These are phyloP conservation scores for Dichotomopilus funicola DNA, from an alignment of 2,329 filamentous ascomycete species.

Conservation along the genomic window DNA sequence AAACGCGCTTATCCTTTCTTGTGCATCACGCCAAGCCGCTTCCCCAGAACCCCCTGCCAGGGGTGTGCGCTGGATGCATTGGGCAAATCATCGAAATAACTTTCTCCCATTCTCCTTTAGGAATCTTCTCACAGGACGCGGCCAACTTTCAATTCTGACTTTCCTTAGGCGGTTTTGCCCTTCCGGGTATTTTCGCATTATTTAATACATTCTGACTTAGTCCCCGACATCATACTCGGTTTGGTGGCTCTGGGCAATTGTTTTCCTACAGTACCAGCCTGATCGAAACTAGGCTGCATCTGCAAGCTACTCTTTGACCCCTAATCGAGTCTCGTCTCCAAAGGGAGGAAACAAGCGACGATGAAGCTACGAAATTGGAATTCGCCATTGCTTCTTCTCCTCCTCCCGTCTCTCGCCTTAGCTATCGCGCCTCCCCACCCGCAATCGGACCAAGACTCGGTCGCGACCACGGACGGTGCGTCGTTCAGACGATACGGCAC, in stretches of 20 bases:
- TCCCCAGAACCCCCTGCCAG: conserved; percentile 12
- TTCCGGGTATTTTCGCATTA: not conserved
- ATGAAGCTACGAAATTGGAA: conserved; percentile 55
- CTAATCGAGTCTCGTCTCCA: not conserved
- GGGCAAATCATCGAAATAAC: not conserved
- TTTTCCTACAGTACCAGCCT: too few relatives aligned
- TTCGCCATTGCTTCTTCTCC: conserved; percentile 53
- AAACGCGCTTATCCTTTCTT: conserved; percentile 10
- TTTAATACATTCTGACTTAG: not conserved
- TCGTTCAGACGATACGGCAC: conserved; percentile 34
- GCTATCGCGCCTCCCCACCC: conserved; percentile 33
- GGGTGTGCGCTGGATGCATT: not conserved
- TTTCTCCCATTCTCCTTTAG: not conserved
- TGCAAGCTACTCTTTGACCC: too few relatives aligned
- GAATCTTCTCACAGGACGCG: not conserved
- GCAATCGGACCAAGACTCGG: conserved; percentile 22
- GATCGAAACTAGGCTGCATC: too few relatives aligned
- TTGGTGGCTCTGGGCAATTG: too few relatives aligned
- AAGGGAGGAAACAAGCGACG: conserved; percentile 21
- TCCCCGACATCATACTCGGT: not conserved
- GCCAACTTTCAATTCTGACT: conserved; percentile 7
- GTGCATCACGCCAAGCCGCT: conserved; percentile 17
- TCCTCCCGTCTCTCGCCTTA: conserved; percentile 49
- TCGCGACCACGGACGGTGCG: conserved; percentile 23
- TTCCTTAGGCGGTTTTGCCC: conserved; percentile 1